These are phyloP conservation scores for Entomophthora muscae DNA, from an alignment of 371 early-diverging fungal genomes.

Conservation along the genomic window DNA sequence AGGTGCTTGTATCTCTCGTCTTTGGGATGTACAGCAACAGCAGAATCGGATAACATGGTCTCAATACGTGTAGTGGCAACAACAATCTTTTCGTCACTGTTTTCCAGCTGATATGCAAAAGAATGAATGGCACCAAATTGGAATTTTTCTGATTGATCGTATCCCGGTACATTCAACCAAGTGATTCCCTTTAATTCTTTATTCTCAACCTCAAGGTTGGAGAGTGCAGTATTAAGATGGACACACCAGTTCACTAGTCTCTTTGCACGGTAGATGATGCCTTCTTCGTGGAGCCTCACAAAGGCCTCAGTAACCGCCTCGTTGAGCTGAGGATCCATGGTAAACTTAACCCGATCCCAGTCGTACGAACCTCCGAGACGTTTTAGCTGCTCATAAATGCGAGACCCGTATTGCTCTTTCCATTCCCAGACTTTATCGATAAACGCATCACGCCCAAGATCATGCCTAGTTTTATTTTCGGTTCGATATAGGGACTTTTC, in stretches of 20 bases:
- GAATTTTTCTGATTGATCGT: conserved; percentile 79
- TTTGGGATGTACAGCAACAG: conserved; percentile 85
- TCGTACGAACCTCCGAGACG: conserved; percentile 92
- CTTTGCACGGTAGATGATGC: conserved; percentile 92
- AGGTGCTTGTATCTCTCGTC: conserved; percentile 72
- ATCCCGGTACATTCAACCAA: conserved; percentile 73
- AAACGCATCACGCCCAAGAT: conserved; percentile 88
- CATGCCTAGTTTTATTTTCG: conserved; percentile 68
- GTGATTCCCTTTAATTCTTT: conserved; percentile 77
- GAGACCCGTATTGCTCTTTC: conserved; percentile 68
- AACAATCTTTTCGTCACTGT: conserved; percentile 65
- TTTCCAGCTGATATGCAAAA: conserved; percentile 80
- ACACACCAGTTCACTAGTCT: conserved; percentile 99
- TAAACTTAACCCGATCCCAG: conserved; percentile 88
- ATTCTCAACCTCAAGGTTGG: conserved; percentile 96
- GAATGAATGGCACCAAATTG: conserved; percentile 96
- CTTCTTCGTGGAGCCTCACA: conserved; percentile 88
- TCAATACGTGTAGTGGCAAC: conserved; percentile 99
- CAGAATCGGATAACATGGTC: conserved; percentile 98
- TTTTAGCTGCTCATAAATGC: conserved; percentile 84
- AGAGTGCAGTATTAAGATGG: conserved; percentile 89
- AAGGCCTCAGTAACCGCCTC: conserved; percentile 92
- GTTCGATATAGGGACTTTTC: conserved; percentile 88
- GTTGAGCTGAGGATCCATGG: conserved; percentile 77
- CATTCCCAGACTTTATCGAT: conserved; percentile 89